phyloP scores from a whole-genome alignment of 768 basidiomycete species.

The Podaxis sp. region DNA sequence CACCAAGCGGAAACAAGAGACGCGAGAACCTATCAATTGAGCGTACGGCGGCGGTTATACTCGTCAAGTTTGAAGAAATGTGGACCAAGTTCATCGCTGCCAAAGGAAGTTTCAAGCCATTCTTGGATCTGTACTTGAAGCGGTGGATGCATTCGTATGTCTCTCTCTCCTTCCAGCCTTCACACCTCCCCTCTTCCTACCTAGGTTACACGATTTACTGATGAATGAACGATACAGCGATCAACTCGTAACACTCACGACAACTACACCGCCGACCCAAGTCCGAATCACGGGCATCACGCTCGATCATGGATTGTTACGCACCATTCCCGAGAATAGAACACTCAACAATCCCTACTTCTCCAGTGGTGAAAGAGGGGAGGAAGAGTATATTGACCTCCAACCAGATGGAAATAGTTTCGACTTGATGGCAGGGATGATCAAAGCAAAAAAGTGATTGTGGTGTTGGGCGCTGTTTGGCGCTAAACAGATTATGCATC shows the following conservation, averaged over 20 bases:
- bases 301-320: slow-evolving; percentile 80
- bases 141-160: slow-evolving; percentile 94
- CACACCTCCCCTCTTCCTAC: not conserved
- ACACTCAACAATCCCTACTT: slow-evolving; percentile 22
- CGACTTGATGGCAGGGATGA: slow-evolving; percentile 85
- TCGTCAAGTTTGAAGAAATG: slow-evolving; percentile 75
- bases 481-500: too few relatives aligned
- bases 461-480: not conserved
- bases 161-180: not conserved
- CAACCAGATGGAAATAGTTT: slow-evolving; percentile 98
- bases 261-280: slow-evolving; percentile 61
- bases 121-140: slow-evolving; percentile 75
- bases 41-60: slow-evolving; percentile 67
- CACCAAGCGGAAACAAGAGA: slow-evolving; percentile 27
- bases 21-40: slow-evolving; percentile 60
- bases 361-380: slow-evolving; percentile 17
- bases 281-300: slow-evolving; percentile 89
- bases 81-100: slow-evolving; percentile 72
- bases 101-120: slow-evolving; percentile 74
- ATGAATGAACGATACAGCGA: slow-evolving; percentile 48
- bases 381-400: slow-evolving; percentile 72
- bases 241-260: slow-evolving; percentile 81
- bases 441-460: slow-evolving; percentile 1
- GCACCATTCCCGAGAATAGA: slow-evolving; percentile 67
- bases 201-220: not conserved